A percentile compares a stretch with the other conserved stretches of the same genome.
These are phyloP conservation scores for Apiotrichum montevideense DNA, from an alignment of 1,284 basidiomycete species.

Conservation along the genomic window DNA sequence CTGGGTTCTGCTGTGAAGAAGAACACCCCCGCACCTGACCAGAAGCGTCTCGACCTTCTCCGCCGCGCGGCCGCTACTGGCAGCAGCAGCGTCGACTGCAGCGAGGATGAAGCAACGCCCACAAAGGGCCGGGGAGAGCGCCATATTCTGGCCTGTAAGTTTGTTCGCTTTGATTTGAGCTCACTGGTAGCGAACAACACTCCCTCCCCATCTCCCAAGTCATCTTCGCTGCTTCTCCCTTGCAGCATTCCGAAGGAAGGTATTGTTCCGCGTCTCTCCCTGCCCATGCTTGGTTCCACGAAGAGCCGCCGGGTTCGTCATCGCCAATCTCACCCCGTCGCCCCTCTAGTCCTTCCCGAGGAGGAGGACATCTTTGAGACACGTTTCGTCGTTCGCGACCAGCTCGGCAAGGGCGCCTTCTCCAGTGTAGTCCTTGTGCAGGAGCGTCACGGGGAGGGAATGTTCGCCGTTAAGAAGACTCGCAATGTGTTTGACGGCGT, in stretches of 20 bases:
- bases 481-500: constrained; percentile 81
- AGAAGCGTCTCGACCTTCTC: constrained; percentile 29
- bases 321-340: constrained; percentile 42
- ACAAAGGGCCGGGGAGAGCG: constrained; percentile 34
- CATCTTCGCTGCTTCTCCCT: constrained; percentile 5
- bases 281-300: constrained; percentile 39
- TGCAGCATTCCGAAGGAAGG: constrained; percentile 7
- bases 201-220: constrained; percentile 26
- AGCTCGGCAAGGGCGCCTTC: constrained; percentile 88
- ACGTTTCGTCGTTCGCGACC: constrained; percentile 67
- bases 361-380: constrained; percentile 45
- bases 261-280: constrained; percentile 38
- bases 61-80: constrained; percentile 29
- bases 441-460: constrained; percentile 55
- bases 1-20: constrained; percentile 16
- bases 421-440: constrained; percentile 88
- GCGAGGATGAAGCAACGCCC: constrained; percentile 46
- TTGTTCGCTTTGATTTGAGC: neutral
- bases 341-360: constrained; percentile 17
- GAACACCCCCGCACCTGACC: neutral
- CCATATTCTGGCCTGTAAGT: constrained; percentile 9
- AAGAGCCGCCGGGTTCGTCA: constrained; percentile 40
- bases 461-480: constrained; percentile 91
- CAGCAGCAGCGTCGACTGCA: constrained; percentile 28
- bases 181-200: constrained; percentile 14